Percentiles rank a stretch among this genome's conserved stretches.
Conservation (phyloP, 2,329 filamentous ascomycete genomes). For the Fusarium avenaceum region DNA sequence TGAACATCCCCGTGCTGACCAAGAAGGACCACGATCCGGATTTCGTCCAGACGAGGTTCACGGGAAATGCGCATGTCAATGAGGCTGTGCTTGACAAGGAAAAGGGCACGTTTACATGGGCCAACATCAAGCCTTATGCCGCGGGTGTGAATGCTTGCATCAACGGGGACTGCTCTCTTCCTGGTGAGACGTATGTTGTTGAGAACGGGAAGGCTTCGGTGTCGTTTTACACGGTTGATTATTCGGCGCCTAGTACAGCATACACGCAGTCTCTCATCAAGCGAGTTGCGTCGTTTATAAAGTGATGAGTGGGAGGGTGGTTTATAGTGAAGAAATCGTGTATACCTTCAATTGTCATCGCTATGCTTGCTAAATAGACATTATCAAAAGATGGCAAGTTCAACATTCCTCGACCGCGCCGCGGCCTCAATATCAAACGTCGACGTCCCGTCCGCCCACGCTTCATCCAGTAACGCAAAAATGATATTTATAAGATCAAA, state of each 20-base stretch:
- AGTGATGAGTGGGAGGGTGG: background rate
- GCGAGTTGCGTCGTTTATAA: constrained; percentile 40
- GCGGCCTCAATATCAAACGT: constrained; percentile 40
- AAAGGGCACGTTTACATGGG: constrained; percentile 60
- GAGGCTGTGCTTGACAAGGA: constrained; percentile 60
- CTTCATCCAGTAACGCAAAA: constrained; percentile 38
- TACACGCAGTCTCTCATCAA: constrained; percentile 47
- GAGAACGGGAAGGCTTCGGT: constrained; percentile 59
- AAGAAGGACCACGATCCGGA: constrained; percentile 57
- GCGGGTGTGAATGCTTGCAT: constrained; percentile 63
- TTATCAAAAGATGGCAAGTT: constrained; percentile 41
- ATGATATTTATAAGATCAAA: constrained; percentile 32
- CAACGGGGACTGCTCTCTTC: constrained; percentile 65
- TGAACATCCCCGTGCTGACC: constrained; percentile 63
- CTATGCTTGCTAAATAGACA: background rate
- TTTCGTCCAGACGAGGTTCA: constrained; percentile 63
- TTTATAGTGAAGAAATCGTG: background rate
- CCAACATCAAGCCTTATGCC: constrained; percentile 54
- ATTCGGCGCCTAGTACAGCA: constrained; percentile 58
- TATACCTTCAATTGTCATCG: background rate
- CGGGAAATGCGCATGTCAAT: constrained; percentile 63
- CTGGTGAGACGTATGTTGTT: constrained; percentile 64
- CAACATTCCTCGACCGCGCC: constrained; percentile 18
- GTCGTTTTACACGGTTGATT: constrained; percentile 64
- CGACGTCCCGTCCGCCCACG: constrained; percentile 39